Base-by-base conservation (phyloP, 306 rosid genomes). In the Trifolium subterraneum region DNA sequence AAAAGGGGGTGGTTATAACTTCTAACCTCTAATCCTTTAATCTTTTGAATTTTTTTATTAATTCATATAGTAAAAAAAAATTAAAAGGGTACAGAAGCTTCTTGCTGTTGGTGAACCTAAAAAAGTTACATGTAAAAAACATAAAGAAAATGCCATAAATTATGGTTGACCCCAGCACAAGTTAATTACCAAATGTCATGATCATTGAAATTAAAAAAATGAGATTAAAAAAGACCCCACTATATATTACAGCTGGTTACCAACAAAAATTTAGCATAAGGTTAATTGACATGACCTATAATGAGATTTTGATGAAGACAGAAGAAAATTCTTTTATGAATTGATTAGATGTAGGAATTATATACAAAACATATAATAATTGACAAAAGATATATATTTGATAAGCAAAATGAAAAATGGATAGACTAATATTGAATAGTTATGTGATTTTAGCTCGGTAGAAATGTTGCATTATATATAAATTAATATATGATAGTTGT, bases 191-290 rank as follows among this genome's bases (percentile, higher is more conserved):
- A 78, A 78, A 74, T 72, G 78, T 85, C 89, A 55, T 88, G 82
- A 88, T 89, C 90, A 86, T 86, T 89, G 65, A 64, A 78, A 88
- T 88, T 79, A 84, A 79, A 83, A 42, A 74, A 86, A 71, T 68
- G 11, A 58, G 64, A 78, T 52, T 35, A 51, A 74, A 47, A 78
- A 65, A 72, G 80, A 73, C 81, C 83, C 90, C 84, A 90, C 89
- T 82, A 65, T 81, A 41, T 76, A 68, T 81, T 60, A 86, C 98
- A 93, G 98, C 98, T 93, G 96, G 87, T 89, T 89, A 82, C 88
- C 94, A 88, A 87, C 92, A 78, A 77, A 77, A 80, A 83, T 72
- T 83, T 81, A 78, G 83, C 83, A 68, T 68, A 77, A 51, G 83
- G 42, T 67, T 76, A 87, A 86, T 84, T 87, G 97, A 89, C 79